These are phyloP conservation scores for Akebia trifoliata DNA, from an alignment of 164 flowering plant genomes.

Conservation along the genomic window DNA sequence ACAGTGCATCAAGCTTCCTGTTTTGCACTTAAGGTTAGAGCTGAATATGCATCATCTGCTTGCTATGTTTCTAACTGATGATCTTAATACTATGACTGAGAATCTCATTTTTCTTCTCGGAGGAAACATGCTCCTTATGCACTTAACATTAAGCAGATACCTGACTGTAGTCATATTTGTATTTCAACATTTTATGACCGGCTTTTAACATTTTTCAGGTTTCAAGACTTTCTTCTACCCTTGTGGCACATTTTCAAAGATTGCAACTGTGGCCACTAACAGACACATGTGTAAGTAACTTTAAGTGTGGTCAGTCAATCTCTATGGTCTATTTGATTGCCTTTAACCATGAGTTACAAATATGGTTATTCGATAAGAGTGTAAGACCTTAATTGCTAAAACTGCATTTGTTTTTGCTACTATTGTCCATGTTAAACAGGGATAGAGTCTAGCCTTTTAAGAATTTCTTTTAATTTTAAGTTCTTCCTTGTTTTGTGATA, in stretches of 20 bases:
- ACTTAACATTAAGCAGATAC: neutral
- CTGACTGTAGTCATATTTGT: neutral
- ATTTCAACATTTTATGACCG: neutral
- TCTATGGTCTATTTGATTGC: neutral
- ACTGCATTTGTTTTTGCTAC: neutral
- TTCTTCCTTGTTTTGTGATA: neutral
- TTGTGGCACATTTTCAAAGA: slow-evolving; percentile 86
- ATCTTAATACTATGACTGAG: neutral
- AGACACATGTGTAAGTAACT: slow-evolving; percentile 69
- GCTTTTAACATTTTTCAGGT: slow-evolving; percentile 42
- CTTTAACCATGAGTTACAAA: too few species aligned
- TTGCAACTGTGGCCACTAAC: slow-evolving; percentile 70
- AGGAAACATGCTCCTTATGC: neutral
- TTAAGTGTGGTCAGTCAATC: neutral
- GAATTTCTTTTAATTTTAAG: neutral
- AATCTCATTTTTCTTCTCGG: neutral
- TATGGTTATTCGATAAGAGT: neutral
- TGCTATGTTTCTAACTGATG: too few species aligned
- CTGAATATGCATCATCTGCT: too few species aligned
- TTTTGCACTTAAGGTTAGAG: too few species aligned
- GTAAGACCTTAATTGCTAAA: too few species aligned
- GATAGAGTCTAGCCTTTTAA: neutral
- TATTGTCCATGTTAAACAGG: too few species aligned
- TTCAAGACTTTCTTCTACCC: slow-evolving; percentile 76
- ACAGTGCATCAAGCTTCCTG: too few species aligned